Evolutionary conservation across 768 basidiomycete species (phyloP), one percentile per base, ranked within the genome.

Genomic region (Psilocybe cyanescens): DNA sequence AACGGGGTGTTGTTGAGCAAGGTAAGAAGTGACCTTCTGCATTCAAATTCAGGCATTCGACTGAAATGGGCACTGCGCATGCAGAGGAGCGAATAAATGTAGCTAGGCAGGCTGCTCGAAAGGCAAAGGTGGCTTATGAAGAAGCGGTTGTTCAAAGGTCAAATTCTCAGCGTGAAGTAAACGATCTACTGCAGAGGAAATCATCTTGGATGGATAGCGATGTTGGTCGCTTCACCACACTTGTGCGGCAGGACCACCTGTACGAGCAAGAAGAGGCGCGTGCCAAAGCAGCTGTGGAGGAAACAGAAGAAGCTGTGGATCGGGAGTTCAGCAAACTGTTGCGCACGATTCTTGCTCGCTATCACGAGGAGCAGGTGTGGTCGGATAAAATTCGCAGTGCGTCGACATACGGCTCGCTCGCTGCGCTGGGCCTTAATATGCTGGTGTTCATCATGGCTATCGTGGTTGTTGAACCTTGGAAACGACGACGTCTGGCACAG

Each of bases 351-450:
- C 83, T 99, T 60, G 88, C 86, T 52, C 84, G 97, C 41, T 99
- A 99, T 74, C 97, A 99, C 77, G 97, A 98, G 76, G 97, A 99
- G 72, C 97, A 99, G 73, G 87, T 98, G 2, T 99, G 97, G 97
- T 95, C 93, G 56, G 97, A 99, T 80, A 99, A 99, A 77, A 97
- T 99, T 61, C 87, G 97, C 37, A 94, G 92, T 67, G 90, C 91
- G 29, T 95, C 93, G 63, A 98, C 97, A 4, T 98, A 98, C 72
- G 96, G 95, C 3, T 91, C 90, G 44, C 78, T 98, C 60, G 89
- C 88, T 4, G 96, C 87, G 57, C 82, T 98, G 24, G 89, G 87
- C 11, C 84, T 97, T 63, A 99, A 99, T 75, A 75, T 99, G 76
- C 63, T 92, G 56, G 91, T 99, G 51, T 99, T 99, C 73, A 75